These are phyloP conservation scores for Pyrrhoderma lamaoense DNA, from an alignment of 1,284 basidiomycete species.

Conservation along the genomic window DNA sequence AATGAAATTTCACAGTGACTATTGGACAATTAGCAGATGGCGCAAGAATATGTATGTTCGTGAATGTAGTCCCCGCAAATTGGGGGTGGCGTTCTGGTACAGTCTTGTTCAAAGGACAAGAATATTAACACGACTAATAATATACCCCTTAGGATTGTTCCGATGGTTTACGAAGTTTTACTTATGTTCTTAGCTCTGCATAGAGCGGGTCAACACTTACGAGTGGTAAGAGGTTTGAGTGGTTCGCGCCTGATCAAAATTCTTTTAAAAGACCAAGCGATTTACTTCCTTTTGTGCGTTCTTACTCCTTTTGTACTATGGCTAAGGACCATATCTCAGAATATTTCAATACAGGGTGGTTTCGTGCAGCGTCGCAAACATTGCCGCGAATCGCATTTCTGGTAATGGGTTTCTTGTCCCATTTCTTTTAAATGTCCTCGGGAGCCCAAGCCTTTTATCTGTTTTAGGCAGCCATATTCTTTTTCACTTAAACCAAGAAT, in stretches of 20 bases:
- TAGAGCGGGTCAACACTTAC: background rate
- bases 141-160: slow-evolving; percentile 1
- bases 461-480: slow-evolving; percentile 1
- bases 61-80: background rate
- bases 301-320: background rate
- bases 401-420: background rate
- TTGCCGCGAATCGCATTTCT: background rate
- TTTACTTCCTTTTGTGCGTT: slow-evolving; percentile 7
- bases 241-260: slow-evolving; percentile 3
- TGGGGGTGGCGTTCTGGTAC: slow-evolving; percentile 4
- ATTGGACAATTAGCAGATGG: background rate
- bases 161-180: slow-evolving; percentile 2
- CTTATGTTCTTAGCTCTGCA: slow-evolving; percentile 7
- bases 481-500: background rate
- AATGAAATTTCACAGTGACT: too few species aligned
- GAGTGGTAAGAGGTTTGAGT: background rate
- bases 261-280: slow-evolving; percentile 2
- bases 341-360: background rate
- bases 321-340: background rate
- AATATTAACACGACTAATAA: too few species aligned
- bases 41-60: background rate
- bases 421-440: slow-evolving; percentile 3
- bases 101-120: background rate
- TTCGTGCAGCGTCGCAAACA: background rate
- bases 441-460: background rate